phyloP scores from a whole-genome alignment of 306 rosid species.

The Sicyos edulis region DNA sequence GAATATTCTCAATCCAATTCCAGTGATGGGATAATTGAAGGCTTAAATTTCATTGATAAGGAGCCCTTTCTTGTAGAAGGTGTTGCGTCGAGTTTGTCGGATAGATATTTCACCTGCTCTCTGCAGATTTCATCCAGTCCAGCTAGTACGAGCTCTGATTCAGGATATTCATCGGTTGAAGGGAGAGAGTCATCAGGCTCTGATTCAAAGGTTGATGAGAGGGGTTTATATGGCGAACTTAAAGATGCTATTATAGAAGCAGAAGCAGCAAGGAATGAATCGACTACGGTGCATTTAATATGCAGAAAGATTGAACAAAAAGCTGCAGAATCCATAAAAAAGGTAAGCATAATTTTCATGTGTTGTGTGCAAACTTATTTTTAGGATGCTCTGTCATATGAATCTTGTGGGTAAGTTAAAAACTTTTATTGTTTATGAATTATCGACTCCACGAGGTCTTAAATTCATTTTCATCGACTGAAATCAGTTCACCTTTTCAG shows the following conservation, averaged over 20 bases:
- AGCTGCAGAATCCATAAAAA: constrained; percentile 50
- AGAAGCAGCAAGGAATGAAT: constrained; percentile 37
- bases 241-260: constrained; percentile 43
- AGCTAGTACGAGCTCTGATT: constrained; percentile 32
- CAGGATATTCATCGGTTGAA: constrained; percentile 29
- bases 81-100: constrained; percentile 6
- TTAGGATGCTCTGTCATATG: not conserved
- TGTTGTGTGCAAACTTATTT: not conserved
- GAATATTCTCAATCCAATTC: constrained; percentile 26
- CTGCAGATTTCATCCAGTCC: constrained; percentile 15
- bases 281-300: constrained; percentile 32
- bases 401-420: not conserved
- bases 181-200: constrained; percentile 28
- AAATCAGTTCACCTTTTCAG: not conserved
- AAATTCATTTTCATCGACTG: not conserved
- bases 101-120: constrained; percentile 16
- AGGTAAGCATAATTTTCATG: constrained; percentile 36
- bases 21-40: constrained; percentile 25
- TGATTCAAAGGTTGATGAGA: constrained; percentile 40
- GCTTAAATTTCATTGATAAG: constrained; percentile 30
- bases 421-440: not conserved
- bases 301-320: constrained; percentile 46
- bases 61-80: constrained; percentile 30
- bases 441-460: not conserved
- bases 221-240: constrained; percentile 35